phyloP scores from a whole-genome alignment of 768 basidiomycete genomes.

The Rhodotorula paludigena region DNA sequence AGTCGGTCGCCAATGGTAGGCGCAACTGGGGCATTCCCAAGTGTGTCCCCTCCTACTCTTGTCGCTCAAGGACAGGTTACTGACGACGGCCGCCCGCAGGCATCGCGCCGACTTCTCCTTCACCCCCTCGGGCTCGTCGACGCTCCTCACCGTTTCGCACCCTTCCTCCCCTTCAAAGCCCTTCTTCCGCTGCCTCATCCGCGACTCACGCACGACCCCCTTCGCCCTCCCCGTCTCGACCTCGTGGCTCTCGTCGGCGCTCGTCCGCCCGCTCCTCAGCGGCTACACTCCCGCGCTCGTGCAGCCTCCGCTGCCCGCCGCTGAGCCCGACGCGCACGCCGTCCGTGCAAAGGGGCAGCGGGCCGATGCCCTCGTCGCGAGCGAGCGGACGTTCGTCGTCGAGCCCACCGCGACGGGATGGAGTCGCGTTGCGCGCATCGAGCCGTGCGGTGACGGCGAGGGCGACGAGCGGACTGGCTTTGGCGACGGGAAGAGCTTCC shows the following conservation, averaged over 20 bases:
- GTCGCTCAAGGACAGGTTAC: neutral
- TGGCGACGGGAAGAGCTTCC: conserved; percentile 18
- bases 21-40: conserved; percentile 24
- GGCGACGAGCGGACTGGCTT: conserved; percentile 2
- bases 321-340: neutral
- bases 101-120: conserved; percentile 22
- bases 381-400: conserved; percentile 10
- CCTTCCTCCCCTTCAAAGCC: conserved; percentile 2
- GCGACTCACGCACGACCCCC: conserved; percentile 19
- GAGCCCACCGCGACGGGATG: neutral
- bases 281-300: conserved; percentile 9
- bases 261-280: neutral
- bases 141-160: conserved; percentile 16
- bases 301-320: conserved; percentile 13
- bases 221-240: conserved; percentile 18
- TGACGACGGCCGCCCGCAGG: neutral
- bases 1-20: conserved; percentile 5
- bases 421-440: neutral
- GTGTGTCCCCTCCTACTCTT: neutral
- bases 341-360: neutral
- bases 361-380: neutral
- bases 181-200: conserved; percentile 23
- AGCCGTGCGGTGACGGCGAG: neutral
- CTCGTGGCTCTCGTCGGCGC: conserved; percentile 10
- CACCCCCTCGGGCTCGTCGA: neutral